Percentiles rank a stretch among this genome's conserved stretches.
Conservation (phyloP, 176 grass and related monocot species). For the barley (Hordeum vulgare) region DNA sequence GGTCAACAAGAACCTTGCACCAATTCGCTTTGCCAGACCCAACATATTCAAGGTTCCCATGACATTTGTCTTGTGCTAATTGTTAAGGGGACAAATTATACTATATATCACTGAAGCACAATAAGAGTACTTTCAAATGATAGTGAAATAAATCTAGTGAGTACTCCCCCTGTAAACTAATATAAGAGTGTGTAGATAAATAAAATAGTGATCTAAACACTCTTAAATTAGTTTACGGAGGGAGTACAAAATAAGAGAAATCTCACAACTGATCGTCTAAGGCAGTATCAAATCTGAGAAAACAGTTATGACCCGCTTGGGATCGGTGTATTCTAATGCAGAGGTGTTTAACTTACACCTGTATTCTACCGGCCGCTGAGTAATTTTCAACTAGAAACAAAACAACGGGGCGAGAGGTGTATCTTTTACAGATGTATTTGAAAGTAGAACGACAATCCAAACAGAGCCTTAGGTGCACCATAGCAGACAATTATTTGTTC, state of each 20-base stretch:
- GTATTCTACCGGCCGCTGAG: no score
- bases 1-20: conserved; percentile 87
- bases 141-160: neutral
- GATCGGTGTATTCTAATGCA: no score
- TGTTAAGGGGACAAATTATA: conserved; percentile 32
- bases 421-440: no score
- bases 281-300: neutral
- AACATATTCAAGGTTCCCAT: conserved; percentile 97
- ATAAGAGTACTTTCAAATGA: neutral
- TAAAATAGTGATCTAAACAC: no score
- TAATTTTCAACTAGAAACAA: no score
- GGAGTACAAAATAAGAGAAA: neutral
- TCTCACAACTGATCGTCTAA: neutral
- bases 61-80: conserved; percentile 88
- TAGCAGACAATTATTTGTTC: neutral
- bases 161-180: no score
- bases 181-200: no score
- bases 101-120: neutral
- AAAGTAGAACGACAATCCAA: no score
- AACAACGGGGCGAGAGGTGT: no score
- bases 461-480: neutral
- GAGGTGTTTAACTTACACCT: no score
- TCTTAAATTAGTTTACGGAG: no score
- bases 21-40: conserved; percentile 86
- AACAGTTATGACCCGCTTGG: neutral